These are phyloP conservation scores for Panicum miliaceum DNA, from an alignment of 176 grass and related monocot species.

Conservation along the genomic window DNA sequence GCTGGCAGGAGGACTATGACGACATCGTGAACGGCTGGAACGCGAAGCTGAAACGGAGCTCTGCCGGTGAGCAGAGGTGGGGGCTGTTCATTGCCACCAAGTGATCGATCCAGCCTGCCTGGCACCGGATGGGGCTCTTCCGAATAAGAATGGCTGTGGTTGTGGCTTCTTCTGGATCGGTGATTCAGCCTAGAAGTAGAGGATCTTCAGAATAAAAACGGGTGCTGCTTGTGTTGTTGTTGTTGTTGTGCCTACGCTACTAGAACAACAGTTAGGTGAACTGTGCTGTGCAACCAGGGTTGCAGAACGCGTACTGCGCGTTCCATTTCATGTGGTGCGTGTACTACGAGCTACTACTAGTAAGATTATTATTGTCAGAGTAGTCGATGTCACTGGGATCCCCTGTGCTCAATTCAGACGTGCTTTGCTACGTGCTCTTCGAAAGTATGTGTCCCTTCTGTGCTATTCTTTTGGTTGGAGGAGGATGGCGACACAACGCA, in stretches of 20 bases:
- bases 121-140: background rate
- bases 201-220: constrained; percentile 33
- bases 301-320: background rate
- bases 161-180: constrained; percentile 32
- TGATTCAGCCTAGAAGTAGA: constrained; percentile 35
- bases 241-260: background rate
- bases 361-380: background rate
- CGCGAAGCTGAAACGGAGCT: constrained; percentile 86
- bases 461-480: background rate
- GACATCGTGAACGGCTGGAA: constrained; percentile 92
- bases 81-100: constrained; percentile 88
- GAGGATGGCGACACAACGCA: background rate
- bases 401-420: background rate
- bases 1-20: constrained; percentile 80
- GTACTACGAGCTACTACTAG: background rate
- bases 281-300: constrained; percentile 11
- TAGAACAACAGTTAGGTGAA: constrained; percentile 7
- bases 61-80: constrained; percentile 85
- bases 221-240: constrained; percentile 8
- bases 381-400: background rate
- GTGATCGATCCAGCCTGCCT: constrained; percentile 31
- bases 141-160: constrained; percentile 13
- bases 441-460: background rate
- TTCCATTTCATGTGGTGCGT: background rate
- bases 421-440: background rate